Evolutionary conservation across 495 filamentous ascomycete species (phyloP).

Genomic region (Hyaloscypha finlandica): DNA sequence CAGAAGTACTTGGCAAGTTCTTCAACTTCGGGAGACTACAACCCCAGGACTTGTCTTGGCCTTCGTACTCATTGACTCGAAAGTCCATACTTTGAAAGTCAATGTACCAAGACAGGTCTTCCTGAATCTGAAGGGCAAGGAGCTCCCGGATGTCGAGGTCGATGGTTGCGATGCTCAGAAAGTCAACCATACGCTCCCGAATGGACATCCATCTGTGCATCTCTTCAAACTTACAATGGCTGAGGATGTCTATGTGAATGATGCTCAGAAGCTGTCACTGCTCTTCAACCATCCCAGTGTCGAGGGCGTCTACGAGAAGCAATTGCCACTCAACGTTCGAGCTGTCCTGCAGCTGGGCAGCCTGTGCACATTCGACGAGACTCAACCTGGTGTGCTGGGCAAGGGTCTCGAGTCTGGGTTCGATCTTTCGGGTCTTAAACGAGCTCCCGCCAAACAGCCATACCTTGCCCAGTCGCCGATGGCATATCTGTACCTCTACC

Average conservation of each 20-base stretch:
- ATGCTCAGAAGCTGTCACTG: conserved; percentile 75
- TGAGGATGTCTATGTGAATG: conserved; percentile 82
- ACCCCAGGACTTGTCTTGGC: conserved; percentile 83
- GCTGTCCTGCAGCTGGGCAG: conserved; percentile 88
- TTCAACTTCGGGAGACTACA: conserved; percentile 81
- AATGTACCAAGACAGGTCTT: conserved; percentile 88
- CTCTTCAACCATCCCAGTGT: conserved; percentile 92
- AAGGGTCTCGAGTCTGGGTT: conserved; percentile 93
- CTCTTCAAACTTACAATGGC: conserved; percentile 90
- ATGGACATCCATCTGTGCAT: conserved; percentile 91
- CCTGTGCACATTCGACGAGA: conserved; percentile 93
- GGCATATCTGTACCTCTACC: conserved; percentile 87
- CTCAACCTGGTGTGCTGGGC: conserved; percentile 85
- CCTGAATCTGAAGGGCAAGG: conserved; percentile 83
- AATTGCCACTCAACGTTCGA: conserved; percentile 79
- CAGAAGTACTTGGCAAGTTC: conserved; percentile 89
- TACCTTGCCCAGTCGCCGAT: conserved; percentile 73
- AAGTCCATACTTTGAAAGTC: conserved; percentile 84
- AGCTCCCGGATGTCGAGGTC: conserved; percentile 87
- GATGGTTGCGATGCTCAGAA: conserved; percentile 87
- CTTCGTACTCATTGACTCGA: conserved; percentile 90
- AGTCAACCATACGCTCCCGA: conserved; percentile 87
- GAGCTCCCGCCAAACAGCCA: conserved; percentile 61
- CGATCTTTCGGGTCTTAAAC: conserved; percentile 74
- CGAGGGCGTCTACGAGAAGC: conserved; percentile 95